A percentile compares a stretch with the other conserved stretches of the same genome.
These are phyloP conservation scores for Geum urbanum DNA, from an alignment of 306 rosid genomes.

Conservation along the genomic window DNA sequence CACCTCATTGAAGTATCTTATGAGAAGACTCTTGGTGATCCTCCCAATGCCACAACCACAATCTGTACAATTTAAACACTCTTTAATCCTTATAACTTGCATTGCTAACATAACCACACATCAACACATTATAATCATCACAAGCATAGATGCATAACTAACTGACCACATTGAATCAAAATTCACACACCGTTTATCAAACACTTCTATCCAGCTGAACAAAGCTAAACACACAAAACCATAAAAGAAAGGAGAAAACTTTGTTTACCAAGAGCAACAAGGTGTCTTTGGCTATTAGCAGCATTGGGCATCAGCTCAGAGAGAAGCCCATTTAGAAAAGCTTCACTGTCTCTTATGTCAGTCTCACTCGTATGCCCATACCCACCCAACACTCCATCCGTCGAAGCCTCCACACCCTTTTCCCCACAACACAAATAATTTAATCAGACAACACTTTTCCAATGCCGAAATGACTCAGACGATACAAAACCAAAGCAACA, in stretches of 20 bases:
- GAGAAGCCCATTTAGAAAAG: conserved; percentile 56
- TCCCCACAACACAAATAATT: not conserved
- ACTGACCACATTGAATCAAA: not conserved
- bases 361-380: conserved; percentile 58
- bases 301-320: conserved; percentile 48
- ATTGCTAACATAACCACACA: conserved; percentile 11
- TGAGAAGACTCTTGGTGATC: conserved; percentile 77
- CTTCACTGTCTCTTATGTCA: conserved; percentile 72
- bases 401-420: conserved; percentile 75
- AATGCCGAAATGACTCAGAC: not conserved
- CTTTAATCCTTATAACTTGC: conserved; percentile 20
- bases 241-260: not conserved
- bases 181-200: not conserved
- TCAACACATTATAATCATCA: not conserved
- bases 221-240: not conserved
- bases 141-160: not conserved
- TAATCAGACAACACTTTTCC: not conserved
- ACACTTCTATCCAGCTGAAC: not conserved
- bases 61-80: conserved; percentile 41
- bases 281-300: conserved; percentile 40
- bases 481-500: not conserved
- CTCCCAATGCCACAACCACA: conserved; percentile 99
- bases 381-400: conserved; percentile 93
- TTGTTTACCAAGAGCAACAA: conserved; percentile 70
- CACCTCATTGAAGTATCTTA: conserved; percentile 86